Percentiles rank a stretch among this genome's conserved stretches.
Conservation (phyloP, 345 rosid species). For the Syzygium grande region DNA sequence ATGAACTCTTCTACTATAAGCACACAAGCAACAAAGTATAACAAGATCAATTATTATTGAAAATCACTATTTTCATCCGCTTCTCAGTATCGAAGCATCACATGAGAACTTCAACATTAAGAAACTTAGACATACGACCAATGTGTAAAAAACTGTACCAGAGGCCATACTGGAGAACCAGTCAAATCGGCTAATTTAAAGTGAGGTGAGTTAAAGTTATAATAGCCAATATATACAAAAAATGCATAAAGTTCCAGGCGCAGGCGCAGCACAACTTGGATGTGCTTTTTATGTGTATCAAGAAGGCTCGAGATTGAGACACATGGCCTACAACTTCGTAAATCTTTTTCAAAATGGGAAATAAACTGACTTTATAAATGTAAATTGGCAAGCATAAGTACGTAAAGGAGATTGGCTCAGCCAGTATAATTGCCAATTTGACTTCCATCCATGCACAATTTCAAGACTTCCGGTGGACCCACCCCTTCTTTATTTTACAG, state of each 20-base stretch:
- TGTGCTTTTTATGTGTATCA: not conserved
- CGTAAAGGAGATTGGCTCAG: not conserved
- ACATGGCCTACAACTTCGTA: not conserved
- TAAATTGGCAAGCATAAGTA: not conserved
- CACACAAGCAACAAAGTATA: not conserved
- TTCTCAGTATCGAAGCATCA: not conserved
- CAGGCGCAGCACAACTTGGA: not conserved
- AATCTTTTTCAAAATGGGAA: not conserved
- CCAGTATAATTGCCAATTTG: not conserved
- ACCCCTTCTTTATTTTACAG: not conserved
- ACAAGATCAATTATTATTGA: not conserved
- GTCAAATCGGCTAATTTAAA: not conserved
- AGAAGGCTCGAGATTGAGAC: not conserved
- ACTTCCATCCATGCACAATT: not conserved
- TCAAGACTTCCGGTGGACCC: not conserved
- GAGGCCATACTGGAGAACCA: not conserved
- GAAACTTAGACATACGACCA: not conserved
- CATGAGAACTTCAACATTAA: not conserved
- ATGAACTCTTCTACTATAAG: slow-evolving; percentile 11
- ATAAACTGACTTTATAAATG: not conserved
- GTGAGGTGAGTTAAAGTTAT: not conserved
- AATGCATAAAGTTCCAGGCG: not conserved
- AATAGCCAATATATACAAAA: not conserved
- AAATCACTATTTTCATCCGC: not conserved
- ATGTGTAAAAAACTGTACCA: not conserved